A percentile compares a stretch with the other conserved stretches of the same genome.
phyloP scores from a whole-genome alignment of 495 filamentous ascomycete genomes.

The Hypoxylon subgilvum region DNA sequence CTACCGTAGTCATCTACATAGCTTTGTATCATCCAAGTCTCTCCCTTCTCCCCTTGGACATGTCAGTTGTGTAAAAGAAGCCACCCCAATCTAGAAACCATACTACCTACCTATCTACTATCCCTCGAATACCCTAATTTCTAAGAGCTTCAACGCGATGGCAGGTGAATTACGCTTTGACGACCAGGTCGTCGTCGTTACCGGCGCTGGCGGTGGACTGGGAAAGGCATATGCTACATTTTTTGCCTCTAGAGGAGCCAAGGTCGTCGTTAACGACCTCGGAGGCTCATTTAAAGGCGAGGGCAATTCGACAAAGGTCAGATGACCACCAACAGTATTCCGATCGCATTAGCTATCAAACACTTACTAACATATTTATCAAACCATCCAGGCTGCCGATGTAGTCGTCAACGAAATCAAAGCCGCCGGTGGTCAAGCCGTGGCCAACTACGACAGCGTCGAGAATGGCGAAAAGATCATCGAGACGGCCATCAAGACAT shows the following conservation, averaged over 20 bases:
- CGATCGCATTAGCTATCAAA: neutral
- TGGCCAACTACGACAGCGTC: slow-evolving; percentile 98
- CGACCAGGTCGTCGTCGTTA: slow-evolving; percentile 95
- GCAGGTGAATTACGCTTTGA: slow-evolving; percentile 84
- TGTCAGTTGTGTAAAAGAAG: slow-evolving; percentile 21
- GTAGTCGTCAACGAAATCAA: slow-evolving; percentile 94
- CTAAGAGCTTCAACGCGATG: slow-evolving; percentile 57
- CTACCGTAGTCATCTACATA: neutral
- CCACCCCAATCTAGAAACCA: slow-evolving; percentile 2
- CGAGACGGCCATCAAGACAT: slow-evolving; percentile 90
- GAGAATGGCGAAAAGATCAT: slow-evolving; percentile 94
- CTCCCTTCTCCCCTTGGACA: neutral
- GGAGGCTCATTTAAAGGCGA: slow-evolving; percentile 95
- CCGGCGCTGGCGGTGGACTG: slow-evolving; percentile 92
- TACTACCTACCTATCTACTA: slow-evolving; percentile 10
- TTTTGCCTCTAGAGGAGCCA: slow-evolving; percentile 90
- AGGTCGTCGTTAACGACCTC: slow-evolving; percentile 96
- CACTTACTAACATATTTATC: slow-evolving; percentile 25
- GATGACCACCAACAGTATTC: slow-evolving; percentile 2
- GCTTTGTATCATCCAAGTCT: slow-evolving; percentile 9
- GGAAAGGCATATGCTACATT: slow-evolving; percentile 92
- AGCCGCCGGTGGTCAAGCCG: slow-evolving; percentile 90
- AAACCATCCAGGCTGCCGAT: slow-evolving; percentile 76
- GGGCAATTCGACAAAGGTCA: slow-evolving; percentile 83
- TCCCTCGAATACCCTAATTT: slow-evolving; percentile 26